A percentile compares a stretch with the other conserved stretches of the same genome.
These are phyloP conservation scores for Arachnomyces sp. DNA, from an alignment of 2,329 filamentous ascomycete species.

Conservation along the genomic window DNA sequence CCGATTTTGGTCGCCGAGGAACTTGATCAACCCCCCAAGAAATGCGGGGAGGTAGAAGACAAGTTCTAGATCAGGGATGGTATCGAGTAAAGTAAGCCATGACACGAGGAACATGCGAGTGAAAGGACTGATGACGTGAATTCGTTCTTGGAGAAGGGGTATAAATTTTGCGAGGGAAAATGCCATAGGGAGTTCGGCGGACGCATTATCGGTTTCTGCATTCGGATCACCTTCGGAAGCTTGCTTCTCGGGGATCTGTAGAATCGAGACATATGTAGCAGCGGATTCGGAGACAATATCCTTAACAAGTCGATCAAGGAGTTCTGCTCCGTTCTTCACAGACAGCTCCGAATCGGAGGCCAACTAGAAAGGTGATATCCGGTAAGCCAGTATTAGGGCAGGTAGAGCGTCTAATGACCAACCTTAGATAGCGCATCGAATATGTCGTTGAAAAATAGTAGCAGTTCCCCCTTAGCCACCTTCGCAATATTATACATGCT, in stretches of 20 bases:
- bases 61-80: conserved; percentile 90
- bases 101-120: conserved; percentile 91
- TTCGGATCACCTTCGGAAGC: conserved; percentile 31
- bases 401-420: conserved; percentile 17
- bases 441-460: conserved; percentile 96
- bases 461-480: conserved; percentile 93
- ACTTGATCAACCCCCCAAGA: conserved; percentile 78
- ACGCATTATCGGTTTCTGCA: conserved; percentile 26
- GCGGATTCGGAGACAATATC: conserved; percentile 94
- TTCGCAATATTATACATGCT: conserved; percentile 99
- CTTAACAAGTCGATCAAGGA: conserved; percentile 88
- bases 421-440: conserved; percentile 97
- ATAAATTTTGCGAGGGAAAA: conserved; percentile 90
- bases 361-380: conserved; percentile 47
- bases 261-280: conserved; percentile 83
- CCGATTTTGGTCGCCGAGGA: conserved; percentile 79
- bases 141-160: conserved; percentile 84
- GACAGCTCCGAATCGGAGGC: conserved; percentile 93
- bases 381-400: conserved; percentile 11
- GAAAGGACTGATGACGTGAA: conserved; percentile 89
- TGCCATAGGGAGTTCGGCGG: conserved; percentile 61
- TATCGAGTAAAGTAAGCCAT: conserved; percentile 91
- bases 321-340: conserved; percentile 94
- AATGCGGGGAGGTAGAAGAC: conserved; percentile 91
- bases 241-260: conserved; percentile 55